Percentiles rank a stretch among this genome's conserved stretches.
Evolutionary conservation across 2,329 filamentous ascomycete genomes (phyloP).

Genomic region (Aspergillus intermedius): DNA sequence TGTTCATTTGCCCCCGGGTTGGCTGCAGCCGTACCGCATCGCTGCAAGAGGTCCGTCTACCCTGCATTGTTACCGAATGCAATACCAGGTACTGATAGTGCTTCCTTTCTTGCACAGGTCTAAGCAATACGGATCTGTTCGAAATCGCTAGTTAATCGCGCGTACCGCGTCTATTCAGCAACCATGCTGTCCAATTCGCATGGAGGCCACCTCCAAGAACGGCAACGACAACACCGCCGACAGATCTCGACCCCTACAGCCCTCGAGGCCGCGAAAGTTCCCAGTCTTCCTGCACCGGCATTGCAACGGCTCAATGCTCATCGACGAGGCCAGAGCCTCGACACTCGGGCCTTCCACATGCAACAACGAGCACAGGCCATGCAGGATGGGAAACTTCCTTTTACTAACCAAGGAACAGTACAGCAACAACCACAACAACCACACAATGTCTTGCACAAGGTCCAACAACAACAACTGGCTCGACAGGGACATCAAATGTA

Average conservation of each 20-base stretch:
- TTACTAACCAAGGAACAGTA: slow-evolving; percentile 51
- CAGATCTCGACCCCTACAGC: slow-evolving; percentile 78
- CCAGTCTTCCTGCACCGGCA: slow-evolving; percentile 51
- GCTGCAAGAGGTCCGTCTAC: slow-evolving; percentile 65
- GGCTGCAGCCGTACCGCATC: slow-evolving; percentile 60
- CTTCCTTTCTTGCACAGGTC: slow-evolving; percentile 5
- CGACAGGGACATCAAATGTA: slow-evolving; percentile 59
- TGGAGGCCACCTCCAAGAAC: slow-evolving; percentile 61
- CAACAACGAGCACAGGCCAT: slow-evolving; percentile 34
- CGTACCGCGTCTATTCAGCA: slow-evolving; percentile 8
- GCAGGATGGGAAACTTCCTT: slow-evolving; percentile 49
- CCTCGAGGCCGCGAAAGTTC: slow-evolving; percentile 69
- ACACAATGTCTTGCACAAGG: slow-evolving; percentile 82
- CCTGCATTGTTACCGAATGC: background rate
- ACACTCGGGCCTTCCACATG: slow-evolving; percentile 59
- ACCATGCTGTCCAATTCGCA: slow-evolving; percentile 74
- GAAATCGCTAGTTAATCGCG: slow-evolving; percentile 36
- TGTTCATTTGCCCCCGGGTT: slow-evolving; percentile 21
- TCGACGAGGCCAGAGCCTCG: slow-evolving; percentile 78
- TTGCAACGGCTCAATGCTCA: slow-evolving; percentile 56
- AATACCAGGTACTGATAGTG: slow-evolving; percentile 1
- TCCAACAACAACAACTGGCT: slow-evolving; percentile 79
- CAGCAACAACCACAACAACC: slow-evolving; percentile 54
- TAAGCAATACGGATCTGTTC: slow-evolving; percentile 10
- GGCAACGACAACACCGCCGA: slow-evolving; percentile 71